These are phyloP conservation scores for Phytophthora macrochlamydospora DNA, from an alignment of 352 stramenopile species.

Conservation along the genomic window DNA sequence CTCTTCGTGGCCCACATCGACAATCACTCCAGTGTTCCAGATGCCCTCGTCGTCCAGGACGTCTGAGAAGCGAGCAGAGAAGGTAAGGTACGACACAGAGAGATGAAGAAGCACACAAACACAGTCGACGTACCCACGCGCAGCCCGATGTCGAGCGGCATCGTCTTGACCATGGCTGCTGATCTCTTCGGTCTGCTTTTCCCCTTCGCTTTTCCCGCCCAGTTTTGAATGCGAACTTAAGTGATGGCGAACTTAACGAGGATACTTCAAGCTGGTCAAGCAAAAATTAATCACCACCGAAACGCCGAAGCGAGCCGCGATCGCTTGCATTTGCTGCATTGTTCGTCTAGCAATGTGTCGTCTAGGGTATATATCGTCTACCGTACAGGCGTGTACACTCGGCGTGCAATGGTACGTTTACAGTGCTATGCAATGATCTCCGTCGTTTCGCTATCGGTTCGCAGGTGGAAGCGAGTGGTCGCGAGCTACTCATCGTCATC, in stretches of 20 bases:
- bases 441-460: too few relatives aligned
- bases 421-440: not conserved
- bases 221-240: conserved; percentile 2
- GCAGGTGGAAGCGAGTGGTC: not conserved
- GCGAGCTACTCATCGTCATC: not conserved
- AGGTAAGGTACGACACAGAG: not conserved
- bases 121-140: conserved; percentile 57
- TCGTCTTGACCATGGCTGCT: conserved; percentile 34
- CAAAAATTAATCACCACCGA: not conserved
- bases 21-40: conserved; percentile 80
- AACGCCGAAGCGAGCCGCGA: not conserved
- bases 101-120: not conserved
- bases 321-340: not conserved
- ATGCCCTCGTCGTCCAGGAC: conserved; percentile 85
- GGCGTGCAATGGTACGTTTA: not conserved
- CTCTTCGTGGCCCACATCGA: conserved; percentile 67
- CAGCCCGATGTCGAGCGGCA: conserved; percentile 72
- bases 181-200: conserved; percentile 1
- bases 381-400: not conserved
- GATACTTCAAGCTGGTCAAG: not conserved
- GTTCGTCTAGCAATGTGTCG: not conserved
- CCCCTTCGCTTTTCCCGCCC: conserved; percentile 11
- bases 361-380: not conserved
- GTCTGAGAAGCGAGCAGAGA: conserved; percentile 38
- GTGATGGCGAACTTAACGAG: not conserved